A percentile compares a stretch with the other conserved stretches of the same genome.
phyloP scores from a whole-genome alignment of 441 rosid genomes.

The Manihot esculenta region DNA sequence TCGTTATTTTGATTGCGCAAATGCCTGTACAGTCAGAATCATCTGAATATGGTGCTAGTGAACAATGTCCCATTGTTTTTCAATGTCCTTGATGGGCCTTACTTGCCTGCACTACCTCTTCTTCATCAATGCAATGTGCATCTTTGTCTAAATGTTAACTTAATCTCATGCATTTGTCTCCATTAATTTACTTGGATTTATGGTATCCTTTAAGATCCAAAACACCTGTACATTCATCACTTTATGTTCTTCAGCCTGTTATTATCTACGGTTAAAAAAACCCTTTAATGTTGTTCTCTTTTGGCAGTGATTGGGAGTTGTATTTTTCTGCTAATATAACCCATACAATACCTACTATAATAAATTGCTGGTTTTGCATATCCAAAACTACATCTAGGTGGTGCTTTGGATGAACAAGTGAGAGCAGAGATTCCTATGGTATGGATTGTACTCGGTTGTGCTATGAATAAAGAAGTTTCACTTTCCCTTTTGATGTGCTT shows the following conservation, averaged over 20 bases:
- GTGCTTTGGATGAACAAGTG: slow-evolving; percentile 86
- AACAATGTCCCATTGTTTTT: slow-evolving; percentile 90
- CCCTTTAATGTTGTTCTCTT: slow-evolving; percentile 10
- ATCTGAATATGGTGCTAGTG: slow-evolving; percentile 85
- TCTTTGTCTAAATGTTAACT: neutral
- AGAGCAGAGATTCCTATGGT: slow-evolving; percentile 94
- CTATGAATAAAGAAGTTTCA: neutral
- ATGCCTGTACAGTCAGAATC: slow-evolving; percentile 77
- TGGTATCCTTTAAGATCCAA: neutral
- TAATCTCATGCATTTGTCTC: neutral
- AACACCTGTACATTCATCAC: neutral
- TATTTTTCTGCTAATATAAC: neutral
- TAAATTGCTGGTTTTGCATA: slow-evolving; percentile 40
- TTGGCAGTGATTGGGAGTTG: neutral
- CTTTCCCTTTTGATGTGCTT: slow-evolving; percentile 12
- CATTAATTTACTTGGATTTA: neutral
- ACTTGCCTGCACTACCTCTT: slow-evolving; percentile 93
- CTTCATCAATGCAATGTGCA: slow-evolving; percentile 77
- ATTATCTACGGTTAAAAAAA: neutral
- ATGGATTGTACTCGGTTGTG: slow-evolving; percentile 22
- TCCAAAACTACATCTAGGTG: slow-evolving; percentile 93
- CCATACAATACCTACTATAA: neutral
- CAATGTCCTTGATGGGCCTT: slow-evolving; percentile 95
- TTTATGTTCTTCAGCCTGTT: neutral
- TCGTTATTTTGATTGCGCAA: neutral